Evolutionary conservation across 2,329 filamentous ascomycete species (phyloP).

Genomic region (Pestalotiopsis sp.): DNA sequence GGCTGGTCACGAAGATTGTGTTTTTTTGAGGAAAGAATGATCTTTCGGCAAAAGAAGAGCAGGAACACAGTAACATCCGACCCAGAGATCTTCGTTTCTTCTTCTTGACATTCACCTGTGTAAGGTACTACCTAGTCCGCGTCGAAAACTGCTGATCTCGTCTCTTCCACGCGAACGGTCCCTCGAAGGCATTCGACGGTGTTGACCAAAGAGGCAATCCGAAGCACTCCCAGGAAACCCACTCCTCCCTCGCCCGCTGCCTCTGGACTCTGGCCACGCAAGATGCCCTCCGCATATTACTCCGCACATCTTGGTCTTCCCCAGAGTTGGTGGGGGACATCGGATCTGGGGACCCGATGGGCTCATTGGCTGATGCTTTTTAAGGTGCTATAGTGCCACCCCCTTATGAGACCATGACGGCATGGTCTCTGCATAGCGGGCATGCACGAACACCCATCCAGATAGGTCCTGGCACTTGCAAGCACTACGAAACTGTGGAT

Average conservation of each 20-base stretch:
- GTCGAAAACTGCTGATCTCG: too few relatives aligned
- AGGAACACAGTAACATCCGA: too few relatives aligned
- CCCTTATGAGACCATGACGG: background rate
- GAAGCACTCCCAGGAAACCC: background rate
- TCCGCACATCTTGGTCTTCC: background rate
- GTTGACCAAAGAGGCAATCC: conserved; percentile 1
- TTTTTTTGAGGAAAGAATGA: too few relatives aligned
- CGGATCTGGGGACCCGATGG: background rate
- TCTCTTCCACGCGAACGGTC: background rate
- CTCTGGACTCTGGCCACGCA: background rate
- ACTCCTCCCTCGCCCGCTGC: background rate
- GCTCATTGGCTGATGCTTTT: background rate
- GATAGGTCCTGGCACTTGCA: background rate
- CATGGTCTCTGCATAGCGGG: background rate
- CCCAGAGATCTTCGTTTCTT: too few relatives aligned
- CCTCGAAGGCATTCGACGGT: background rate
- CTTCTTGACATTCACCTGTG: too few relatives aligned
- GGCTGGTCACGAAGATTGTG: too few relatives aligned
- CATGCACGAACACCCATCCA: background rate
- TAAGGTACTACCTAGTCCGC: too few relatives aligned
- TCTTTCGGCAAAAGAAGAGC: too few relatives aligned
- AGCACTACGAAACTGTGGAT: background rate
- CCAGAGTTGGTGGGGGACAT: background rate
- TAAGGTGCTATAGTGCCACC: background rate
- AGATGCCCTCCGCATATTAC: background rate